These are phyloP conservation scores for Nemania sp. DNA, from an alignment of 2,329 filamentous ascomycete species.

Conservation along the genomic window DNA sequence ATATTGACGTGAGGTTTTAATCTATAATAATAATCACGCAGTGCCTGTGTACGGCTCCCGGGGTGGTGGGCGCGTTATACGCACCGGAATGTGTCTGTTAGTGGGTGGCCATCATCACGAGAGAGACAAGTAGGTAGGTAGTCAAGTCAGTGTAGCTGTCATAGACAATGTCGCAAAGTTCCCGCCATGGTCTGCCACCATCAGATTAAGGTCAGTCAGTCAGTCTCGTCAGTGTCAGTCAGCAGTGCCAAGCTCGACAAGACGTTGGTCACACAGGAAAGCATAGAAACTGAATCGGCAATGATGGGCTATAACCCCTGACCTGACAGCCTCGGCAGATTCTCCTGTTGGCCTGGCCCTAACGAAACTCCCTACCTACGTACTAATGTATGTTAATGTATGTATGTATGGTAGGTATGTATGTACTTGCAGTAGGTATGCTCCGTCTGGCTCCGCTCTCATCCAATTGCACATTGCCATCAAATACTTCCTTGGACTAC, in stretches of 20 bases:
- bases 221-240: too few relatives aligned
- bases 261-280: slow-evolving; percentile 22
- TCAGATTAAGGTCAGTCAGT: slow-evolving; percentile 13
- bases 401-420: too few relatives aligned
- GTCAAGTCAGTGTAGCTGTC: background rate
- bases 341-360: slow-evolving; percentile 29
- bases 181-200: slow-evolving; percentile 14
- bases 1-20: slow-evolving; percentile 36
- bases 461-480: slow-evolving; percentile 15
- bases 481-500: background rate
- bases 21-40: slow-evolving; percentile 28
- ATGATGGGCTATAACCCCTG: slow-evolving; percentile 22
- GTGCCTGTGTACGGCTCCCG: background rate
- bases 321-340: slow-evolving; percentile 34
- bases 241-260: slow-evolving; percentile 27
- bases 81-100: slow-evolving; percentile 4
- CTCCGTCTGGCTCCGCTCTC: slow-evolving; percentile 16
- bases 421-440: too few relatives aligned
- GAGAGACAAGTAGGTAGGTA: background rate
- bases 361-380: too few relatives aligned
- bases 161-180: slow-evolving; percentile 3
- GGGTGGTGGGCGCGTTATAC: slow-evolving; percentile 15
- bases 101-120: slow-evolving; percentile 27
- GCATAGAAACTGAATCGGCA: slow-evolving; percentile 18
- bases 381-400: too few relatives aligned